Base-by-base conservation (phyloP, 2,329 filamentous ascomycete species). In the Exophiala sp. region DNA sequence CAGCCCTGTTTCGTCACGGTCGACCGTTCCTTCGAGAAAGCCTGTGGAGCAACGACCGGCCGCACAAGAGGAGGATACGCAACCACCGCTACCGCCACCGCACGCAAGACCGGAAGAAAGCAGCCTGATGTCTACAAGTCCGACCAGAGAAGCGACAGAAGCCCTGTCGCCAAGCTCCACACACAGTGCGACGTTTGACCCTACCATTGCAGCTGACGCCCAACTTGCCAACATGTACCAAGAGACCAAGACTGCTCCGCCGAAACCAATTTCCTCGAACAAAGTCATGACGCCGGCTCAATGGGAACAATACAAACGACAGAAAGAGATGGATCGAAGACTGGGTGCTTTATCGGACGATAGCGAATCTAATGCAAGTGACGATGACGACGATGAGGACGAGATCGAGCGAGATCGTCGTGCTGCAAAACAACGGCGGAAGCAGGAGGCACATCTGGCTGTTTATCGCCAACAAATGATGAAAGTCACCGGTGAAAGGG, bases 381-480 rank as follows among this genome's bases (percentile, higher is more conserved):
- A 82, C 6, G 78, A 83, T 16, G 82, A 82, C 52, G 83, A 87
- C 39, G 84, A 88, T 39, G 85, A 90, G 35, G 88, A 94, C 60
- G 88, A 94, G 56, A 66, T 77, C 0, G 88, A 94, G 62, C 87
- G 86, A 63, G 80, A 81, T 22, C 84, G 77, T 63, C 78, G 86
- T 63, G 76, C 85, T 40, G 81, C 84, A 14, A 86, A 83, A 65
- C 87, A 93, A 65, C 77, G 89, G 56, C 80, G 82, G 62, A 93
- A 90, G 73, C 89, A 95, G 65, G 88, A 95, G 67, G 89, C 89
- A 10, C 88, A 93, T 65, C 83, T 95, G 74, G 79, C 88, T 1
- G 84, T 95, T 1, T 95, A 95, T 66, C 81, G 89, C 50, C 89
- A 95, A 66, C 86, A 93, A 68, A 95, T 95, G 89, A 95, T 91